Percentiles rank a stretch among this genome's conserved stretches.
Evolutionary conservation across 768 basidiomycete species (phyloP).

Genomic region (Panellus pusillus): DNA sequence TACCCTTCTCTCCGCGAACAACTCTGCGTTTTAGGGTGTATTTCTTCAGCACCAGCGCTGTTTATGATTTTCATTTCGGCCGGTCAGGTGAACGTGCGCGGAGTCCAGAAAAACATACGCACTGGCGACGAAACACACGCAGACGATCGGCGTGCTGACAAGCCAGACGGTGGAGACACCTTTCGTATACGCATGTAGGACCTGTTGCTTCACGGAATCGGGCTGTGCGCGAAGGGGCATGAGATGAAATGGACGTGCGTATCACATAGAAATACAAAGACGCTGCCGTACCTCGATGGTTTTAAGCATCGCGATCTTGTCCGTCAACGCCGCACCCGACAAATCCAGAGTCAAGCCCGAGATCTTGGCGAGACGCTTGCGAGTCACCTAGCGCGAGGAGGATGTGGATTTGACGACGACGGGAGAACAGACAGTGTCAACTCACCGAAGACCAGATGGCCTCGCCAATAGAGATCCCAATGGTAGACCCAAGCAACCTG

Average conservation of each 20-base stretch:
- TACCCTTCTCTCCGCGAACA: constrained; percentile 9
- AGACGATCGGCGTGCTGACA: constrained; percentile 13
- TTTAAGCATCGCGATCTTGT: constrained; percentile 12
- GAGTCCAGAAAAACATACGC: not conserved
- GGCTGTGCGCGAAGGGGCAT: constrained; percentile 3
- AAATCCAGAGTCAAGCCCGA: constrained; percentile 7
- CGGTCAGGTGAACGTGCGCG: no score
- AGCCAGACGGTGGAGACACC: constrained; percentile 19
- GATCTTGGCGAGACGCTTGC: constrained; percentile 11
- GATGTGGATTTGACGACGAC: not conserved
- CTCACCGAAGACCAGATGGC: not conserved
- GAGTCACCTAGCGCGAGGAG: not conserved
- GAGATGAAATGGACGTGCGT: not conserved
- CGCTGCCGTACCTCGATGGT: not conserved
- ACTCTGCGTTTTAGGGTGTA: constrained; percentile 20
- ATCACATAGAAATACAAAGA: not conserved
- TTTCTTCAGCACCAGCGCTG: constrained; percentile 20
- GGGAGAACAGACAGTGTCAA: not conserved
- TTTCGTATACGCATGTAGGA: constrained; percentile 16
- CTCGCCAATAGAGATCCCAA: not conserved
- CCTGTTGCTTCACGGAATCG: constrained; percentile 10
- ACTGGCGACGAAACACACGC: constrained; percentile 14
- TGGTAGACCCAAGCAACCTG: not conserved
- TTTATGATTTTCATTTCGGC: not conserved
- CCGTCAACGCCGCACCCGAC: constrained; percentile 10